Base-by-base conservation (phyloP, 768 basidiomycete genomes). In the Kwoniella dejecticola region DNA sequence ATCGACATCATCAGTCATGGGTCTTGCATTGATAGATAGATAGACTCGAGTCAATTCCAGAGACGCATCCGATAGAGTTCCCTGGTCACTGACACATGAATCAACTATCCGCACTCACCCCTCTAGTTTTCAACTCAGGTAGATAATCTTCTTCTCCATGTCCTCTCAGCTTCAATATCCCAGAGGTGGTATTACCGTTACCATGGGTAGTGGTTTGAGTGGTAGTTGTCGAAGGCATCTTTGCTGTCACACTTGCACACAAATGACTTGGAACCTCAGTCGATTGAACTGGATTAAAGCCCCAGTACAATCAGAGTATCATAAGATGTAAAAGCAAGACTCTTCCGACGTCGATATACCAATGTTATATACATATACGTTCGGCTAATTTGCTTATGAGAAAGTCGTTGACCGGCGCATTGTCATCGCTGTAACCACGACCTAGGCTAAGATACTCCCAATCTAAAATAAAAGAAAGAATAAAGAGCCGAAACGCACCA, bases 41-140 rank as follows among this genome's bases (percentile, higher is more conserved):
- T n/a, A n/a, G n/a, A n/a, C n/a, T n/a, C n/a, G n/a, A n/a, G n/a
- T n/a, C n/a, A n/a, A n/a, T n/a, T n/a, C n/a, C n/a, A 36, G 15
- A 7, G 33, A 36, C 33, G 33, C 15, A 7, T 36, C 33, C 15
- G 46, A 42, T 12, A 49, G 38, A 36, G 42, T 24, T 21, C 5
- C n/a, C n/a, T 36, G 31, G 31, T 10, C 33, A 41, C 12, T 24
- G 1, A 26, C 10, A 30, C n/a, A 19, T n/a, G n/a, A n/a, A n/a
- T n/a, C n/a, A n/a, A n/a, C n/a, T n/a, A 42, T 4, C 19, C 3
- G 3, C n/a, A 73, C 71, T 66, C 45, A 74, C 72, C 3, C 72
- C 72, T 30, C 67, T 63, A 6, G 49, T 62, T 13, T 74, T 63
- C 6, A 74, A 50, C 7, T 74, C 68, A 17, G 65, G 68, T 40